A percentile compares a stretch with the other conserved stretches of the same genome.
Conservation (phyloP, 352 stramenopile species). For the Phytophthora sp. region DNA sequence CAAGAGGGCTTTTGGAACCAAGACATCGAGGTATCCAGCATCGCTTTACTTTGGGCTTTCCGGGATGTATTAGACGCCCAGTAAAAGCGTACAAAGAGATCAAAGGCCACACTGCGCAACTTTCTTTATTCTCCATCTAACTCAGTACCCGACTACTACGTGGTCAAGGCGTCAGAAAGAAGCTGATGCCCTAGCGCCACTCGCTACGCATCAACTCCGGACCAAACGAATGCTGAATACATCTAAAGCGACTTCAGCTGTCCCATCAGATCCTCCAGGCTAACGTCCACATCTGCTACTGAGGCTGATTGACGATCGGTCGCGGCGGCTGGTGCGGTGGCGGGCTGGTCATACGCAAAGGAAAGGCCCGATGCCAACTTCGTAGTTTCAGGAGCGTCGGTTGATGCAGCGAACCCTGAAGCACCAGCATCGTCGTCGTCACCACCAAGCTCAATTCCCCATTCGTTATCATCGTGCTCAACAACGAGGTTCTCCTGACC, state of each 20-base stretch:
- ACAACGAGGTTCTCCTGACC: conserved; percentile 51
- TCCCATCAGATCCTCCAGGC: conserved; percentile 81
- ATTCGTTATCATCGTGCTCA: conserved; percentile 84
- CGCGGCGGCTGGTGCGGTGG: background rate
- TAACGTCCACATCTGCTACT: conserved; percentile 49
- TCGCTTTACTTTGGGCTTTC: conserved; percentile 53
- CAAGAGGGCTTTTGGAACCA: conserved; percentile 48
- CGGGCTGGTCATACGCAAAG: conserved; percentile 63
- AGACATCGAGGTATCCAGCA: conserved; percentile 34
- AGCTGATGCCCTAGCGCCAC: background rate
- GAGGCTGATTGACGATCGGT: conserved; percentile 29
- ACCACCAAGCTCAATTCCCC: conserved; percentile 81
- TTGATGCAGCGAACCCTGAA: background rate
- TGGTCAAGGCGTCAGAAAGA: background rate
- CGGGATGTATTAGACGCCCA: conserved; percentile 39
- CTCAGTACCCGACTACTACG: conserved; percentile 1
- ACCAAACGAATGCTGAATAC: background rate
- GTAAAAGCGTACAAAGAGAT: conserved; percentile 14
- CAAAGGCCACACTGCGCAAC: conserved; percentile 4
- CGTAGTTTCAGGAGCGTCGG: conserved; percentile 7
- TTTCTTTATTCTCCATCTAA: conserved; percentile 24
- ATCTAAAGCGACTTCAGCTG: conserved; percentile 77
- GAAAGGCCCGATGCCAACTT: conserved; percentile 58
- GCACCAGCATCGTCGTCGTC: conserved; percentile 23
- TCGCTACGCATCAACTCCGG: background rate